These are phyloP conservation scores for Backusella macrospora DNA, from an alignment of 192 early-diverging fungal genomes.

Conservation along the genomic window DNA sequence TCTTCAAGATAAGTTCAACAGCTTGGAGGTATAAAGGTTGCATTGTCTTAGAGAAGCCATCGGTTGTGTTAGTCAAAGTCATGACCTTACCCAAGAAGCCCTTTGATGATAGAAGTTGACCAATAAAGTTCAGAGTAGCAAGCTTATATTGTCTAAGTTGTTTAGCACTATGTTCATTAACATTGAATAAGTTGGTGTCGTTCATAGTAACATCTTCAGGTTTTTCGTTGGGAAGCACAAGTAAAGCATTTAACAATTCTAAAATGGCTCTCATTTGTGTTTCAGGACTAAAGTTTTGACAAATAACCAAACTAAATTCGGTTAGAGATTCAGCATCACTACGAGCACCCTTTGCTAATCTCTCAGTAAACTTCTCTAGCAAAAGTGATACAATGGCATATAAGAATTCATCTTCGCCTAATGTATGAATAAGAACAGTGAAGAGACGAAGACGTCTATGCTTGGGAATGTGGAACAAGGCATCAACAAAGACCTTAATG, in stretches of 20 bases:
- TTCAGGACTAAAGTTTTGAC: constrained; percentile 64
- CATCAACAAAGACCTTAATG: constrained; percentile 90
- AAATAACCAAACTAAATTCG: constrained; percentile 77
- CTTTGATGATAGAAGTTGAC: constrained; percentile 52
- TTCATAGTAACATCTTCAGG: constrained; percentile 20
- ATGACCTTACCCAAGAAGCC: constrained; percentile 56
- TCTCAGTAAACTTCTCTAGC: constrained; percentile 70
- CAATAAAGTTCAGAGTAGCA: constrained; percentile 55
- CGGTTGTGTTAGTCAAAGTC: constrained; percentile 37
- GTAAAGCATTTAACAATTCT: constrained; percentile 58
- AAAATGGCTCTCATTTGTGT: constrained; percentile 70
- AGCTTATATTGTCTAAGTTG: constrained; percentile 71
- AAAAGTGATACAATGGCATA: constrained; percentile 72
- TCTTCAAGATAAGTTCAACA: constrained; percentile 57
- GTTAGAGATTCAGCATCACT: constrained; percentile 65
- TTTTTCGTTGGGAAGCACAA: constrained; percentile 60
- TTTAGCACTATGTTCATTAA: constrained; percentile 51
- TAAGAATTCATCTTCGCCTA: constrained; percentile 79
- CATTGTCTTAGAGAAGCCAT: constrained; percentile 39
- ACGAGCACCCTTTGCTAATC: constrained; percentile 49
- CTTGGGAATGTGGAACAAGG: constrained; percentile 88
- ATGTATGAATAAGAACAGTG: constrained; percentile 74
- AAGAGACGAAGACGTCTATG: constrained; percentile 91
- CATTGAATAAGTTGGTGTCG: constrained; percentile 31
- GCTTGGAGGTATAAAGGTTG: constrained; percentile 53